Evolutionary conservation across 2,329 filamentous ascomycete species (phyloP).

Genomic region (Xylariaceae sp.): DNA sequence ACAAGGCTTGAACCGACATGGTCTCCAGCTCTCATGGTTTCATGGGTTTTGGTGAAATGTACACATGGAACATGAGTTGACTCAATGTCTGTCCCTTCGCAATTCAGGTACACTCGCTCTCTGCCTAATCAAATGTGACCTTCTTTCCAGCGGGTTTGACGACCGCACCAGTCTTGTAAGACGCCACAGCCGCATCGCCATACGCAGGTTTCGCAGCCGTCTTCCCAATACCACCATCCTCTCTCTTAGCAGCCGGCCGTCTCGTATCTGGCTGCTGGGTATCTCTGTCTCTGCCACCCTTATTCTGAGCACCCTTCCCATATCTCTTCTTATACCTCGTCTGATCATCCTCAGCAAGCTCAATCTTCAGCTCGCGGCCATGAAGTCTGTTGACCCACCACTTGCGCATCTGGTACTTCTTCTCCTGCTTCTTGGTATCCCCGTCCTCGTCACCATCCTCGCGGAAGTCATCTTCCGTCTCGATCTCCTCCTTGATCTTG

Average conservation of each 20-base stretch:
- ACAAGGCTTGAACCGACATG: too few species aligned
- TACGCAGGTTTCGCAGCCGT: conserved; percentile 41
- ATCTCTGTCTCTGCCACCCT: conserved; percentile 6
- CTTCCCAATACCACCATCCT: conserved; percentile 17
- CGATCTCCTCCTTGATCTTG: conserved; percentile 62
- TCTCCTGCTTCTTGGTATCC: conserved; percentile 41
- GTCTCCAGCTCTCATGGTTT: too few species aligned
- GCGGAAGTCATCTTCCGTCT: conserved; percentile 60
- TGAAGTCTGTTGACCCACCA: conserved; percentile 85
- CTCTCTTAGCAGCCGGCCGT: background rate
- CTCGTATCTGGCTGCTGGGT: conserved; percentile 1
- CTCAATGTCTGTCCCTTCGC: too few species aligned
- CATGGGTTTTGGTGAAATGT: too few species aligned
- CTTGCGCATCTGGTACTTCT: conserved; percentile 58
- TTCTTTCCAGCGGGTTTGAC: conserved; percentile 77
- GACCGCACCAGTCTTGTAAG: conserved; percentile 69
- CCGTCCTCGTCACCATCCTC: conserved; percentile 43
- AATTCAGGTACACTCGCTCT: background rate
- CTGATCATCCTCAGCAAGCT: conserved; percentile 89
- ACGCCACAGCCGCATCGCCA: conserved; percentile 49
- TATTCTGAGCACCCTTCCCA: conserved; percentile 61
- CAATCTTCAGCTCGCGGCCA: conserved; percentile 77
- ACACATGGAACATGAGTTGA: too few species aligned
- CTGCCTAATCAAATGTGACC: conserved; percentile 66
- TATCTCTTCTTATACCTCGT: conserved; percentile 91